These are phyloP conservation scores for Eucalyptus curtisii DNA, from an alignment of 345 rosid genomes.

Conservation along the genomic window DNA sequence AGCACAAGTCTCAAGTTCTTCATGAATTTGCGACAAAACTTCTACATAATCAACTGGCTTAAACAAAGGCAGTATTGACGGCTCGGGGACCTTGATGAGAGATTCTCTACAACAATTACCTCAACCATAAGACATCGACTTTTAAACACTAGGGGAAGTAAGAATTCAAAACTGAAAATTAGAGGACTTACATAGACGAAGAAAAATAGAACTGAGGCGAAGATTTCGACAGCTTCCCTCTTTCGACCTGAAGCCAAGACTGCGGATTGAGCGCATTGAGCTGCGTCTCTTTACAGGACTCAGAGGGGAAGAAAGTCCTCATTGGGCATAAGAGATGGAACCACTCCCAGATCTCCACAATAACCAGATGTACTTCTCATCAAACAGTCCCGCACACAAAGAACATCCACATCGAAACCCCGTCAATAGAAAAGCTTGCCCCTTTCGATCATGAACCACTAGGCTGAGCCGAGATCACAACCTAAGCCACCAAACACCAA, in stretches of 20 bases:
- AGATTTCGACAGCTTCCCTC: constrained; percentile 68
- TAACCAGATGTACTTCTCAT: constrained; percentile 25
- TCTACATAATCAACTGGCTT: constrained; percentile 90
- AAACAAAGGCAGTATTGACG: constrained; percentile 58
- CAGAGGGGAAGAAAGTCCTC: constrained; percentile 79
- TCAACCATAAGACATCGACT: not conserved
- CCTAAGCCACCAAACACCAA: not conserved
- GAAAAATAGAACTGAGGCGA: constrained; percentile 29
- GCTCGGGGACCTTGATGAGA: constrained; percentile 87
- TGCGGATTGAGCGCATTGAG: constrained; percentile 82
- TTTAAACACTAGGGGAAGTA: not conserved
- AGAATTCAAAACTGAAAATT: not conserved
- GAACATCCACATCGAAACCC: constrained; percentile 7
- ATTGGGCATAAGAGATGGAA: constrained; percentile 81
- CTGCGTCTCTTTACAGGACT: constrained; percentile 79
- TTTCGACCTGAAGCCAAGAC: constrained; percentile 99
- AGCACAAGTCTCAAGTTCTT: constrained; percentile 83
- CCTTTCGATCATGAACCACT: not conserved
- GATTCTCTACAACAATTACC: constrained; percentile 58
- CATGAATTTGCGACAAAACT: constrained; percentile 93
- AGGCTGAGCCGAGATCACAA: not conserved
- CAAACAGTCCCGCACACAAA: not conserved
- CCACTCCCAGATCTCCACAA: constrained; percentile 98
- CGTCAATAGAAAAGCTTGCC: not conserved
- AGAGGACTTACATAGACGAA: constrained; percentile 64